A percentile compares a stretch with the other conserved stretches of the same genome.
phyloP scores from a whole-genome alignment of 1,284 basidiomycete genomes.

The Rhizoctonia solani region DNA sequence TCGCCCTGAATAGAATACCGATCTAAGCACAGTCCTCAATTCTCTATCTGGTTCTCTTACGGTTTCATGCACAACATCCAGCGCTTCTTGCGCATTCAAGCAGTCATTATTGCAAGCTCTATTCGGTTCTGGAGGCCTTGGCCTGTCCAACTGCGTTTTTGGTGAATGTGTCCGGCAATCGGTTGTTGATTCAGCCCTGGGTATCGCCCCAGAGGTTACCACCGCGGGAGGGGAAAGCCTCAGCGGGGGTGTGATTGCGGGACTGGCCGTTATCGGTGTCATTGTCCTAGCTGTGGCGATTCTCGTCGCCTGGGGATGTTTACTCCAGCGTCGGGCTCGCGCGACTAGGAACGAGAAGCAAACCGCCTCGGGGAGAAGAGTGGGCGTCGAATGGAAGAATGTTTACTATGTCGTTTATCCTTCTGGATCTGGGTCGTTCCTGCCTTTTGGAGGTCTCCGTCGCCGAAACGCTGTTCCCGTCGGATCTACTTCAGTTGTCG shows the following conservation, averaged over 20 bases:
- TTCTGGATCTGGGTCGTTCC: not conserved
- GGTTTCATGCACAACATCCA: constrained; percentile 64
- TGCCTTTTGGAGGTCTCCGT: constrained; percentile 11
- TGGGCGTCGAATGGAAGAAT: constrained; percentile 69
- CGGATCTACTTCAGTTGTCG: constrained; percentile 17
- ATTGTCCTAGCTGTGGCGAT: constrained; percentile 63
- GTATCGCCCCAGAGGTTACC: constrained; percentile 44
- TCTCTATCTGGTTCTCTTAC: constrained; percentile 61
- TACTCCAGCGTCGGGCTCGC: constrained; percentile 64
- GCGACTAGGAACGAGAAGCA: constrained; percentile 43
- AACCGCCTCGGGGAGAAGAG: constrained; percentile 48
- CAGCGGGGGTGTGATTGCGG: constrained; percentile 81
- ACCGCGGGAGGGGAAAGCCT: constrained; percentile 51
- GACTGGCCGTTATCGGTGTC: constrained; percentile 77
- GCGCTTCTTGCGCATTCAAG: constrained; percentile 72
- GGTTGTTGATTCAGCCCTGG: constrained; percentile 62
- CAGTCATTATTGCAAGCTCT: constrained; percentile 65
- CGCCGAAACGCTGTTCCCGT: not conserved
- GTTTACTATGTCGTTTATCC: constrained; percentile 65
- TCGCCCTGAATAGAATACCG: constrained; percentile 42
- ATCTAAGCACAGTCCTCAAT: constrained; percentile 65
- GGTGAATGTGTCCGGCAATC: constrained; percentile 86
- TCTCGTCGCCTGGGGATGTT: constrained; percentile 63
- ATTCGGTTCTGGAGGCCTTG: constrained; percentile 74
- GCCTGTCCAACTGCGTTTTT: constrained; percentile 70